Percentiles rank a stretch among this genome's conserved stretches.
These are phyloP conservation scores for Rubia balearica DNA, from an alignment of 305 asterid species.

Conservation along the genomic window DNA sequence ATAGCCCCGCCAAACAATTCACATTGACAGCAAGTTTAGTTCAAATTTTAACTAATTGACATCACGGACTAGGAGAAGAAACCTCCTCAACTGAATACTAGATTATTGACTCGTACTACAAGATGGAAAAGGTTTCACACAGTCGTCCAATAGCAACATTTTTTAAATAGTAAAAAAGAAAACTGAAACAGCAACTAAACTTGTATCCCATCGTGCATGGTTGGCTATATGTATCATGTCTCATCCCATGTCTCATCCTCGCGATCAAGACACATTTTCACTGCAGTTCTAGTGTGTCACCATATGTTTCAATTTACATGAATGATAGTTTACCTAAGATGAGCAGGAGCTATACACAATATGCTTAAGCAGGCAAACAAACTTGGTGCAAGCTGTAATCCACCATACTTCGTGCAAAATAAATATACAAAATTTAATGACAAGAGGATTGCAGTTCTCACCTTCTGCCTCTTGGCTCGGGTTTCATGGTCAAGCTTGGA, in stretches of 20 bases:
- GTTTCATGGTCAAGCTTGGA: conserved; percentile 91
- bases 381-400: not conserved
- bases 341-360: not conserved
- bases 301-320: not conserved
- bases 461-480: conserved; percentile 88
- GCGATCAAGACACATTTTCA: not conserved
- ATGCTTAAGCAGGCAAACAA: not conserved
- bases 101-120: not conserved
- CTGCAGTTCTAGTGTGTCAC: not conserved
- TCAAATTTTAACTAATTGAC: not conserved
- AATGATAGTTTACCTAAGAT: too few relatives aligned
- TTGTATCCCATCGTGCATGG: not conserved
- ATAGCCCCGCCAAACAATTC: not conserved
- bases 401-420: not conserved
- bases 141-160: not conserved
- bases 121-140: not conserved
- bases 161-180: not conserved
- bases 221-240: not conserved
- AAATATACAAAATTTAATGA: not conserved
- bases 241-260: not conserved
- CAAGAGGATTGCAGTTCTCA: conserved; percentile 21
- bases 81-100: not conserved
- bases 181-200: not conserved
- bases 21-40: not conserved
- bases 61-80: not conserved